Conservation (phyloP, 129 eudicot genomes). For the Daucus carota region DH1_v3.0 NC_030383.2:47088001-47088500, state of each 20-base stretch:
- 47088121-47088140: background rate
- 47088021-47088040: background rate
- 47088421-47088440: conserved; percentile 40
- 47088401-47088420: conserved; percentile 32
- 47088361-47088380: conserved; percentile 54
- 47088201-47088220: background rate
- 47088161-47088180: background rate
- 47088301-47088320: conserved; percentile 18
- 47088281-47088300: background rate
- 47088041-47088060: too few species aligned
- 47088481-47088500: conserved; percentile 12
- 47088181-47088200: background rate
- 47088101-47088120: background rate
- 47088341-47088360: conserved; percentile 36
- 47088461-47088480: conserved; percentile 24
- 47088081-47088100: too few species aligned
- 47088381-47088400: conserved; percentile 51
- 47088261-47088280: background rate
- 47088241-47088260: background rate
- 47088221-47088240: background rate
- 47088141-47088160: background rate
- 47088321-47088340: conserved; percentile 33
- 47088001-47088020: background rate
- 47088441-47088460: conserved; percentile 55
- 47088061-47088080: too few species aligned